Conservation (phyloP, 352 stramenopile genomes). For the Globisporangium splendens region DNA sequence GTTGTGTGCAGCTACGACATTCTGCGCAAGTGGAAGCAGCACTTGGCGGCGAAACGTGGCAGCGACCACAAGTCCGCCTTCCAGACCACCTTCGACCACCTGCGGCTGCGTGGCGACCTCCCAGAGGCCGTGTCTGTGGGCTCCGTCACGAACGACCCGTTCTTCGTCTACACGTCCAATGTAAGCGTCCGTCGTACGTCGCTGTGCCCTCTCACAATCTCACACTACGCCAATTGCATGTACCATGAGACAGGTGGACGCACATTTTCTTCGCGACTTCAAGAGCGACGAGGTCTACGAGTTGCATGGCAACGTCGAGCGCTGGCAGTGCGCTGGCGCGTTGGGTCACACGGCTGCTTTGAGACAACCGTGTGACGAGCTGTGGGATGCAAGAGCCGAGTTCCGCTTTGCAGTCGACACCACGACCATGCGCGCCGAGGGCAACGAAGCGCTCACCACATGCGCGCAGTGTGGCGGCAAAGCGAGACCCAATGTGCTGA, state of each 20-base stretch:
- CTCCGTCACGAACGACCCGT: constrained; percentile 54
- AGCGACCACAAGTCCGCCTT: constrained; percentile 25
- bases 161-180: constrained; percentile 93
- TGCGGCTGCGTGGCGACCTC: constrained; percentile 30
- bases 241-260: constrained; percentile 61
- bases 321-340: constrained; percentile 60
- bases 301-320: constrained; percentile 85
- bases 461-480: constrained; percentile 59
- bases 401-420: constrained; percentile 65
- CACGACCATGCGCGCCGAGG: constrained; percentile 58
- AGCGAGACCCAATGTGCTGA: constrained; percentile 85
- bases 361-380: constrained; percentile 34
- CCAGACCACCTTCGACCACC: constrained; percentile 29
- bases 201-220: not conserved
- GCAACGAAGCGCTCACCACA: constrained; percentile 21
- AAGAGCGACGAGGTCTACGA: constrained; percentile 77
- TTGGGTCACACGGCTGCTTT: constrained; percentile 27
- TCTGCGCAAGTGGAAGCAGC: constrained; percentile 52
- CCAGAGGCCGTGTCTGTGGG: constrained; percentile 21
- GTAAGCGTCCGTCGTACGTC: constrained; percentile 26
- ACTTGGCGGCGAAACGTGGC: constrained; percentile 13
- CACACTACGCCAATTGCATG: not conserved
- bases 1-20: constrained; percentile 42
- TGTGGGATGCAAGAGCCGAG: constrained; percentile 51
- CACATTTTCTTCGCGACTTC: constrained; percentile 83